phyloP scores from a whole-genome alignment of 495 filamentous ascomycete genomes.

The Penicillium waksmanii region DNA sequence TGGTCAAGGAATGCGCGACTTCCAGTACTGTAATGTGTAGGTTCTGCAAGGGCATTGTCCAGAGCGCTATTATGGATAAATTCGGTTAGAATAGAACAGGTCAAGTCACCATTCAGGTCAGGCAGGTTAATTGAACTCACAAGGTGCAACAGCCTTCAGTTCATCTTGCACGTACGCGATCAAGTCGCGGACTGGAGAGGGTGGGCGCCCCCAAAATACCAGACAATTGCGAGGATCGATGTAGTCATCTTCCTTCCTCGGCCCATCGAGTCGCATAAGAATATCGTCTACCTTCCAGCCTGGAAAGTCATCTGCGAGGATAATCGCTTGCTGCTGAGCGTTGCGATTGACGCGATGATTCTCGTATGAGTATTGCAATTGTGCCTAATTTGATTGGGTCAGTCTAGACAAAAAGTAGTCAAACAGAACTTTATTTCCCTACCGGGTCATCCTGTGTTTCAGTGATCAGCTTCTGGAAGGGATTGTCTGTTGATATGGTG shows the following conservation, averaged over 20 bases:
- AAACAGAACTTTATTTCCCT: conserved; percentile 12
- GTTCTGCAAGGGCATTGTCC: conserved; percentile 76
- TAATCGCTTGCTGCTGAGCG: conserved; percentile 67
- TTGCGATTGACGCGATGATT: conserved; percentile 73
- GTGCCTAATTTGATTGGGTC: conserved; percentile 30
- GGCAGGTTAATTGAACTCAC: conserved; percentile 49
- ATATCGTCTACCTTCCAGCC: conserved; percentile 74
- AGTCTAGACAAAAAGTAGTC: background rate
- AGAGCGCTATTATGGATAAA: conserved; percentile 60
- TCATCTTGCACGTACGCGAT: conserved; percentile 64
- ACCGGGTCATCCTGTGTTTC: conserved; percentile 62
- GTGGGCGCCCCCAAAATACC: conserved; percentile 84
- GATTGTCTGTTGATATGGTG: conserved; percentile 53
- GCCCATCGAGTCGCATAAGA: conserved; percentile 66
- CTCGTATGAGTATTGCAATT: conserved; percentile 71
- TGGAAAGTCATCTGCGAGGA: conserved; percentile 64
- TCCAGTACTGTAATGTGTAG: conserved; percentile 72
- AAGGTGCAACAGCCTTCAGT: conserved; percentile 61
- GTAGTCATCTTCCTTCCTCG: conserved; percentile 63
- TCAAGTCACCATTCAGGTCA: background rate
- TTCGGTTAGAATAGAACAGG: background rate
- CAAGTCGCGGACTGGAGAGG: conserved; percentile 63
- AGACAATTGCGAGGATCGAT: conserved; percentile 76
- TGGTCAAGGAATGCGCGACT: conserved; percentile 25
- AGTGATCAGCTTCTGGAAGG: conserved; percentile 72